Percentiles rank a stretch among this genome's conserved stretches.
Conservation (phyloP, 805 yeast genomes). For the Myxozyma mucilagina region DNA sequence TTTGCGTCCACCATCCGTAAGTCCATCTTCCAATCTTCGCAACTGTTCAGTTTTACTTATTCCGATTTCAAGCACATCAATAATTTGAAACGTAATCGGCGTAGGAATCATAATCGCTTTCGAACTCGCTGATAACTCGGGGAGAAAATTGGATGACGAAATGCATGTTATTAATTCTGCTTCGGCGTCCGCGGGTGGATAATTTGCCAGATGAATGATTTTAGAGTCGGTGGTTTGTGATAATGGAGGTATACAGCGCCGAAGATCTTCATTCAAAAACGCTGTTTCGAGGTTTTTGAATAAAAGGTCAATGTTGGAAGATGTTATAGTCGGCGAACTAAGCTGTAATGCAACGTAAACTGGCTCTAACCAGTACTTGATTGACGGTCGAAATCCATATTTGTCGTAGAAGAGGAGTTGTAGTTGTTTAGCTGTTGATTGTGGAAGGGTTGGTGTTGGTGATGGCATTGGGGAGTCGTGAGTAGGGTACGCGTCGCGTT, state of each 20-base stretch:
- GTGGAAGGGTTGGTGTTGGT: not conserved
- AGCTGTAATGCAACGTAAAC: not conserved
- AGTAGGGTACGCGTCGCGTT: not conserved
- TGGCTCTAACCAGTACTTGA: slow-evolving; percentile 9
- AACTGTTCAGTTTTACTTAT: slow-evolving; percentile 18
- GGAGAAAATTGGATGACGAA: slow-evolving; percentile 9
- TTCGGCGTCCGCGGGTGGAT: not conserved
- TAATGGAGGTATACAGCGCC: slow-evolving; percentile 9
- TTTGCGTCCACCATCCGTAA: slow-evolving; percentile 6
- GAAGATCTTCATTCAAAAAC: slow-evolving; percentile 13
- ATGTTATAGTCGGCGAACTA: not conserved
- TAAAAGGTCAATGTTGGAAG: not conserved
- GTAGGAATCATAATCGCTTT: slow-evolving; percentile 5
- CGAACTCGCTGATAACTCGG: not conserved
- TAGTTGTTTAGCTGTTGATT: not conserved
- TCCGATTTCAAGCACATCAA: slow-evolving; percentile 26
- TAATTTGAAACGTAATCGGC: slow-evolving; percentile 24
- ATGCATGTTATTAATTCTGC: slow-evolving; percentile 4
- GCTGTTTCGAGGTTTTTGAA: slow-evolving; percentile 6
- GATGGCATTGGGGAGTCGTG: not conserved
- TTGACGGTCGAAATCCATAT: slow-evolving; percentile 14
- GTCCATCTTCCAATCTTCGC: slow-evolving; percentile 17
- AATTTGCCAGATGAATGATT: not conserved
- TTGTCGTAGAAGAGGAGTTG: not conserved
- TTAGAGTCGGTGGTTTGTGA: not conserved